Conservation (phyloP, 106 monocot species). For the Dendrobium huoshanense region DNA sequence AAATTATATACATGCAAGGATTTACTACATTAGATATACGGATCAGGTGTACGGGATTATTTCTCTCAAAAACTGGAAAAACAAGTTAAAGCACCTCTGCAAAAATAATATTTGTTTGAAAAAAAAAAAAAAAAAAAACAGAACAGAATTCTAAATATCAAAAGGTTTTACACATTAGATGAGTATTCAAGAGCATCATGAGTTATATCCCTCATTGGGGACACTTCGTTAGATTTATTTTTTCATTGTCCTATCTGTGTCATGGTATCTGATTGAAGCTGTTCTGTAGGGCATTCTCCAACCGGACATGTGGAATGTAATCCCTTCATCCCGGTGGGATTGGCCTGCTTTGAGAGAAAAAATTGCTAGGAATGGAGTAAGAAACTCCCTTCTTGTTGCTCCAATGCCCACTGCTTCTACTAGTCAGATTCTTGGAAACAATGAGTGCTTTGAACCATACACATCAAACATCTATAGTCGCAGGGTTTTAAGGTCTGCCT, state of each 20-base stretch:
- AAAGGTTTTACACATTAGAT: too few relatives aligned
- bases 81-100: too few relatives aligned
- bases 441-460: slow-evolving; percentile 90
- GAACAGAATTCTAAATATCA: too few relatives aligned
- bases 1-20: too few relatives aligned
- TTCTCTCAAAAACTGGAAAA: too few relatives aligned
- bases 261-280: neutral
- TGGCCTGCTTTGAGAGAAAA: slow-evolving; percentile 47
- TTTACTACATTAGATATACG: too few relatives aligned
- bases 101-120: too few relatives aligned
- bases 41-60: too few relatives aligned
- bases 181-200: too few relatives aligned
- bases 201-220: too few relatives aligned
- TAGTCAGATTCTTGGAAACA: slow-evolving; percentile 89
- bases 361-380: slow-evolving; percentile 54
- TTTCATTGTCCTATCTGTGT: neutral
- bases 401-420: slow-evolving; percentile 92
- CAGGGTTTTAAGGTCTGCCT: slow-evolving; percentile 47
- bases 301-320: slow-evolving; percentile 83
- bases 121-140: too few relatives aligned
- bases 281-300: slow-evolving; percentile 62
- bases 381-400: slow-evolving; percentile 90
- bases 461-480: slow-evolving; percentile 89
- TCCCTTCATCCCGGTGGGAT: slow-evolving; percentile 65
- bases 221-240: neutral